Evolutionary conservation across 306 rosid species (phyloP).

Genomic region (Cicer judaicum): DNA sequence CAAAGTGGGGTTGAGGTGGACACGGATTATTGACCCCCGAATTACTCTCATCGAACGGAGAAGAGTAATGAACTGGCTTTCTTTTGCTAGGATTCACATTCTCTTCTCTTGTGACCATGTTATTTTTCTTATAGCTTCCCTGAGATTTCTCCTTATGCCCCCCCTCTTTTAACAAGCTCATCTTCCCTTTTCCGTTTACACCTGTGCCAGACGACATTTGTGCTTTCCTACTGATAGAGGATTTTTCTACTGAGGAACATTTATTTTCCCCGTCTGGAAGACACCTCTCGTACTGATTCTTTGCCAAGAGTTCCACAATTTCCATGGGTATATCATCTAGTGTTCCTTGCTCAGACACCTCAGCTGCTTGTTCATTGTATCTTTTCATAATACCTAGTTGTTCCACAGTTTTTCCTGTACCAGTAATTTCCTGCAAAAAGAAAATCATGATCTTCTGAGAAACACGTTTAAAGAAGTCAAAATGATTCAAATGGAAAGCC

Average conservation of each 20-base stretch:
- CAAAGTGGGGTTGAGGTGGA: conserved; percentile 56
- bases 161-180: conserved; percentile 52
- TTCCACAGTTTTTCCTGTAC: conserved; percentile 55
- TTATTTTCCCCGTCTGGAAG: conserved; percentile 64
- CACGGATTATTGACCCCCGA: conserved; percentile 47
- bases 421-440: conserved; percentile 64
- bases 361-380: conserved; percentile 52
- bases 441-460: conserved; percentile 38
- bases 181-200: conserved; percentile 50
- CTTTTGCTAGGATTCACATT: conserved; percentile 59
- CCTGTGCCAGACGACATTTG: conserved; percentile 50
- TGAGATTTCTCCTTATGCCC: conserved; percentile 57
- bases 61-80: conserved; percentile 56
- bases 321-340: conserved; percentile 92
- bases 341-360: conserved; percentile 62
- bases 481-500: conserved; percentile 20
- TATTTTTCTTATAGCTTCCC: conserved; percentile 55
- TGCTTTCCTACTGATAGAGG: conserved; percentile 53
- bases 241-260: conserved; percentile 46
- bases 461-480: conserved; percentile 18
- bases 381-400: conserved; percentile 49
- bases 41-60: conserved; percentile 54
- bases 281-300: conserved; percentile 82
- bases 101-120: conserved; percentile 49
- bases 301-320: conserved; percentile 91